Base-by-base conservation (phyloP, 305 asterid genomes). In the Fraxinus baroniana region DNA sequence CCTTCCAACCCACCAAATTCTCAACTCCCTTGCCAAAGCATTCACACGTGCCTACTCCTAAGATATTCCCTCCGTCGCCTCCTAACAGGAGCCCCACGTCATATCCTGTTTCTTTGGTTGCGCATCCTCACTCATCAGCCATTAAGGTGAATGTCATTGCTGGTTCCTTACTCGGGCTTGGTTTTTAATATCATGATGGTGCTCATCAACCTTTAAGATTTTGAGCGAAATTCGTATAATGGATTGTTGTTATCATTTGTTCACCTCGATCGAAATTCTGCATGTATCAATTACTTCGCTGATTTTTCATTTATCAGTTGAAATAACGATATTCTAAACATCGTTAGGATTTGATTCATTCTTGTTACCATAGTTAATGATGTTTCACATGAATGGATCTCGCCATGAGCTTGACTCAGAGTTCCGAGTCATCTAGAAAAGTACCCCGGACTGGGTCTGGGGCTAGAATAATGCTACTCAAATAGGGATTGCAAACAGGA, bases 51-150 rank as follows among this genome's bases (percentile, higher is more conserved):
- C 74, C 77, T 28, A 30, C 85, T 13, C 87, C 82, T 26, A 86
- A 81, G 71, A 26, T 52, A 2, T 78, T 89, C 32, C 88, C 89
- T 52, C 52, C 83, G 17, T 18, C 81, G 17, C 64, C 93, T 33
- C 89, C 91, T 1, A 44, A 52, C 1, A 32, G 73, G 75, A 82
- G 24, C 71, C 86, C 86, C n/a, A 57, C 88, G 7, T 13, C 72
- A 36, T 84, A 86, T 46, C 82, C 85, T 9, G 84, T 18, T 72
- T 8, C 88, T 39, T 57, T 82, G 79, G 83, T 90, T 3, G 33
- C 89, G 32, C 89, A 87, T 24, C 5, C 90, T 20, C 82, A 86
- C 0, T 89, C 94, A 8, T 86, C 94, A 2, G 92, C 91, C n/a
- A 84, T 85, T 81, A 91, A 76, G 66, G 44, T 84, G 37, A 84